phyloP scores from a whole-genome alignment of 139 green algal genomes.

The Nannochloris sp. region DNA sequence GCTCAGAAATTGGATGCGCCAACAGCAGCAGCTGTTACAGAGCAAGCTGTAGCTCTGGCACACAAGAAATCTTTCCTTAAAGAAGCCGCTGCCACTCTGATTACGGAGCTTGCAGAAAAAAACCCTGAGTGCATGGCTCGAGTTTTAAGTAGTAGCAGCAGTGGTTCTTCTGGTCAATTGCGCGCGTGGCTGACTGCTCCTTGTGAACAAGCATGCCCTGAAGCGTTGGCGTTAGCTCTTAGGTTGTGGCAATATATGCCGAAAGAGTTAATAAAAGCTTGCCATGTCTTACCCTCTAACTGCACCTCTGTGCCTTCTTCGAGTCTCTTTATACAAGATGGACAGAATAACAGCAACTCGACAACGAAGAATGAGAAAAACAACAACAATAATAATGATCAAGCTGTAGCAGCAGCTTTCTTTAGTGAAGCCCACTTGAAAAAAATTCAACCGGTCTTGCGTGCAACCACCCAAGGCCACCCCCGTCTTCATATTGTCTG shows the following conservation, averaged over 20 bases:
- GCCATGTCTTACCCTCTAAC: conserved; percentile 39
- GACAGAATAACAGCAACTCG: too few relatives aligned
- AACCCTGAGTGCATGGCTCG: too few relatives aligned
- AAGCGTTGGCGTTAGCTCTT: conserved; percentile 53
- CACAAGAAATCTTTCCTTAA: conserved; percentile 62
- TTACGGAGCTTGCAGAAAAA: too few relatives aligned
- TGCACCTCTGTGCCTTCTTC: too few relatives aligned
- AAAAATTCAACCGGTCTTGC: neutral
- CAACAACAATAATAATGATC: too few relatives aligned
- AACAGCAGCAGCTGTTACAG: conserved; percentile 4
- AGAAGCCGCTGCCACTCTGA: conserved; percentile 35
- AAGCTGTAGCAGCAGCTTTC: neutral
- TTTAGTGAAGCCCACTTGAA: neutral
- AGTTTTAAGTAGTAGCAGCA: too few relatives aligned
- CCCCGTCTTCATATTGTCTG: neutral
- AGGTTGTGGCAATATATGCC: conserved; percentile 57
- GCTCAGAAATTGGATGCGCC: conserved; percentile 13
- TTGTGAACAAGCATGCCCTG: neutral
- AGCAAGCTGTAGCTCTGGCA: conserved; percentile 30
- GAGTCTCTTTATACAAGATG: too few relatives aligned
- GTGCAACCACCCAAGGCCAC: neutral
- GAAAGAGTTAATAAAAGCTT: conserved; percentile 8
- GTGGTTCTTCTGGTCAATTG: conserved; percentile 21
- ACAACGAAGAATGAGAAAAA: too few relatives aligned
- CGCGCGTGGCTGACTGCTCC: conserved; percentile 5